Evolutionary conservation across 371 early-diverging fungal species (phyloP), one percentile per base, ranked within the genome.

Genomic region (Apophysomyces elegans): DNA sequence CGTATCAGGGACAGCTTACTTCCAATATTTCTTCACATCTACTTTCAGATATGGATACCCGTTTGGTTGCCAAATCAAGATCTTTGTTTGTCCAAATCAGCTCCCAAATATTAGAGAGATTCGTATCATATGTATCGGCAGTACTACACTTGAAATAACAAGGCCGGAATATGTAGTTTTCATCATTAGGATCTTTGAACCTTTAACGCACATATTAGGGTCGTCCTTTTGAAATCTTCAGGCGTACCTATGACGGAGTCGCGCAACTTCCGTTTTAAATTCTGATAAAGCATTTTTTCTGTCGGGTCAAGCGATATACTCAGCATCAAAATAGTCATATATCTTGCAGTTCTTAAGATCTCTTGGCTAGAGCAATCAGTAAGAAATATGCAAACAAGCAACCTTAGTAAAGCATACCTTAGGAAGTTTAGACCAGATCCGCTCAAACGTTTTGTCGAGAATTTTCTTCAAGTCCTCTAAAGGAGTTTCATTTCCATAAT

Each of bases 21-120:
- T 85, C 87, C 14, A 93, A 89, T 64, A 99, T 97, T 75, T 99
- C 99, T 67, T 98, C 99, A 76, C 99, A 99, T 59, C 99, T 92
- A 77, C 92, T 97, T 81, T 98, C 97, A 32, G 99, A 98, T 62
- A 99, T 80, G 54, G 98, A 78, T 72, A 97, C 95, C 80, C 96
- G 97, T 75, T 98, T 98, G 2, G 98, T 97, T 4, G 99, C 99
- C 54, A 99, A 77, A 83, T 99, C 98, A 65, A 99, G 80, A 68
- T 98, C 99, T 66, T 92, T 92, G 84, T 96, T 97, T 68, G 91
- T 86, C 65, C 92, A 79, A 57, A 98, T 94, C 81, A 94, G 94
- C 65, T 90, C 88, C 99, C 99, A 99, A 61, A 99, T 94, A 50
- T 89, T 81, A 60, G 92, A 86, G 5, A 95, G 94, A 78, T 95